Conservation (phyloP, 805 yeast species). For the Zygosaccharomyces gambellarensis region DNA sequence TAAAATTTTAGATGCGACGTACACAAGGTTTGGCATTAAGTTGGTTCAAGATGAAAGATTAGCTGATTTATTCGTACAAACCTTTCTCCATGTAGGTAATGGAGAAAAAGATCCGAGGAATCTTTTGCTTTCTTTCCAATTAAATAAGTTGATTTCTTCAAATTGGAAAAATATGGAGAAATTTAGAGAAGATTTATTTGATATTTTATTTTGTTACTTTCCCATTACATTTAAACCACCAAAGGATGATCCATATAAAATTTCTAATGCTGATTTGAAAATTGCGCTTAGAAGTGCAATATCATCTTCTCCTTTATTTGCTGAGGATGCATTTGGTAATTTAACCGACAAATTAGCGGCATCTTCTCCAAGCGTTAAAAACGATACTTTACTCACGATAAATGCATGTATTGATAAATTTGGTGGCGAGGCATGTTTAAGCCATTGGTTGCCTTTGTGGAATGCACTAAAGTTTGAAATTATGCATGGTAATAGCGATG, state of each 20-base stretch:
- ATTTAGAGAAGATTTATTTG: conserved; percentile 69
- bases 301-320: conserved; percentile 56
- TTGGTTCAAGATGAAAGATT: conserved; percentile 18
- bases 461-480: conserved; percentile 84
- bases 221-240: conserved; percentile 96
- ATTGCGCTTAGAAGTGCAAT: conserved; percentile 55
- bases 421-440: conserved; percentile 43
- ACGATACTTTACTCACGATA: conserved; percentile 67
- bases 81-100: conserved; percentile 63
- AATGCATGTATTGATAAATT: conserved; percentile 51
- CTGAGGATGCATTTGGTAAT: conserved; percentile 70
- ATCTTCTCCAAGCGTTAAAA: conserved; percentile 64
- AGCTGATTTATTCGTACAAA: conserved; percentile 44
- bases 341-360: conserved; percentile 76
- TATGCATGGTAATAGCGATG: conserved; percentile 65
- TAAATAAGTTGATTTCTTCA: conserved; percentile 46
- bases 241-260: conserved; percentile 71
- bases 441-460: conserved; percentile 75
- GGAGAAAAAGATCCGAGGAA: conserved; percentile 96
- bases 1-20: conserved; percentile 40
- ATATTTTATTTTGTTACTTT: conserved; percentile 87
- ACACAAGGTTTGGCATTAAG: conserved; percentile 29
- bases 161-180: conserved; percentile 36
- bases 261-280: conserved; percentile 71
- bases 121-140: conserved; percentile 60